Percentiles rank a stretch among this genome's conserved stretches.
Conservation (phyloP, 345 rosid genomes). For the Aethionema arabicum region DNA sequence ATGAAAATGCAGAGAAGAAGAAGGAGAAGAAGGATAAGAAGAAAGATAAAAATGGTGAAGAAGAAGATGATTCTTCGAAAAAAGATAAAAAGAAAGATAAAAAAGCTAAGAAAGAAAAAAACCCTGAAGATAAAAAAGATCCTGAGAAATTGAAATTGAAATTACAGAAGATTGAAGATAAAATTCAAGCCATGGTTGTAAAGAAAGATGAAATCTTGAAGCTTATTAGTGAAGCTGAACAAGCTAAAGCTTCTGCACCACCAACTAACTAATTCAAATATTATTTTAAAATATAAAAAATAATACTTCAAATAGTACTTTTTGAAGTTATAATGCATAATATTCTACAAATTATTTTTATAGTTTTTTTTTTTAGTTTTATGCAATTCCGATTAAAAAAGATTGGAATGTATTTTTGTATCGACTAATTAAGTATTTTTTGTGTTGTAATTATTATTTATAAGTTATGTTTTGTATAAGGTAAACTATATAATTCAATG, state of each 20-base stretch:
- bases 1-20: conserved; percentile 35
- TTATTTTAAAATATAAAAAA: not conserved
- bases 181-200: conserved; percentile 50
- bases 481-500: too few relatives aligned
- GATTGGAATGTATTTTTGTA: too few relatives aligned
- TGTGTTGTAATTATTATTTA: too few relatives aligned
- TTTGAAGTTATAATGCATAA: not conserved
- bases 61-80: conserved; percentile 44
- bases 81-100: conserved; percentile 43
- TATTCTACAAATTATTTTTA: not conserved
- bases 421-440: too few relatives aligned
- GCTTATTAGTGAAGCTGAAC: conserved; percentile 47
- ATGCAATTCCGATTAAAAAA: too few relatives aligned
- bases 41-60: conserved; percentile 39
- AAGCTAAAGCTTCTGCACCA: conserved; percentile 30
- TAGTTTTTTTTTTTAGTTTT: too few relatives aligned
- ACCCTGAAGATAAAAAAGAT: conserved; percentile 70
- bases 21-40: conserved; percentile 40
- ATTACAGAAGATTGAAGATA: conserved; percentile 60
- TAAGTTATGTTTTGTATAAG: too few relatives aligned
- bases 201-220: conserved; percentile 61
- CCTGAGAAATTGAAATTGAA: conserved; percentile 61
- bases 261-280: conserved; percentile 12
- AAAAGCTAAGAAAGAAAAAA: conserved; percentile 54
- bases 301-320: not conserved